Evolutionary conservation across 83 land plant genomes (phyloP), one percentile per base, ranked within the genome.

Genomic region (Diphasiastrum complanatum): DNA sequence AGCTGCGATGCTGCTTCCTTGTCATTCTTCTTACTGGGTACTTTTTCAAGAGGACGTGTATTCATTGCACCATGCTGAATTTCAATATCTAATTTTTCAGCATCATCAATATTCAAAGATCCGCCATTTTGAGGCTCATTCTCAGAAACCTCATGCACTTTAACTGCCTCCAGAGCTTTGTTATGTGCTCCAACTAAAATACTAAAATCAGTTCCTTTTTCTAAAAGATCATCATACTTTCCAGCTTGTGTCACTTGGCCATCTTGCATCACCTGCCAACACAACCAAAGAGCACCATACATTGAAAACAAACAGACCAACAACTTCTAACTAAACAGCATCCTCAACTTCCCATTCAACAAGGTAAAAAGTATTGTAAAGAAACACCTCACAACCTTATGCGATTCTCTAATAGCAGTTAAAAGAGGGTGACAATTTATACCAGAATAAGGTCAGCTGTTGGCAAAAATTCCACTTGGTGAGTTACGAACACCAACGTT

Each of bases 391-490:
- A 14, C 51, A 5, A 20, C 51, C 18, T 38, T 14, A 38, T 8
- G 43, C 14, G 8, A 8, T 38, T 14, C 51, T 19, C 51, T 10
- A 12, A 62, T n/a, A n/a, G n/a, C n/a, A 10, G 23, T 1, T 10
- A 63, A 16, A 58, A 36, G 35, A n/a, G n/a, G 5, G 45, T 12
- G 27, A 45, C 26, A 20, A 34, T 5, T 8, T 71, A 30, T 68
- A 87, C 65, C 65, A 62, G 51, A 62, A 64, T 52, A 25, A 4
- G 33, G 40, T 64, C 67, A 16, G 67, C 67, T 32, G 22, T 43
- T 10, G 64, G 67, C 20, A 64, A 55, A 33, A 64, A 64, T n/a
- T 64, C 67, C 35, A 64, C 51, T 36, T 64, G 67, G 33, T 64
- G 67, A 12, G 67, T 64, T 1, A 64, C 67, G 20, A 56, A 34